Conservation (phyloP, 2,329 filamentous ascomycete species). For the Ceratocystis lukuohia region DNA sequence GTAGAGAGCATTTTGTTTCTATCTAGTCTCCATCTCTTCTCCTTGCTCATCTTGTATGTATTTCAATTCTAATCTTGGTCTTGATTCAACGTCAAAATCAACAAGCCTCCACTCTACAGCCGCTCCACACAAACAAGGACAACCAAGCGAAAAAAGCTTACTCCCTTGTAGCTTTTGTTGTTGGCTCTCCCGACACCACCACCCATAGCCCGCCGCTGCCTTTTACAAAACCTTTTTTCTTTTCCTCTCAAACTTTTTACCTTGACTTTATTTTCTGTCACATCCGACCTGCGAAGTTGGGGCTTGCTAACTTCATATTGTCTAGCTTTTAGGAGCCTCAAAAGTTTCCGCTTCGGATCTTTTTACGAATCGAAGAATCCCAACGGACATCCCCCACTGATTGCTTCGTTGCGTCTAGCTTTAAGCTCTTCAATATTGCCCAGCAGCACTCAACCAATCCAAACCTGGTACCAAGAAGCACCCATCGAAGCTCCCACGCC, state of each 20-base stretch:
- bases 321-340: conserved; percentile 5
- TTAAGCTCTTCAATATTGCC: conserved; percentile 6
- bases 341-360: background rate
- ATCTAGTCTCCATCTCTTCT: background rate
- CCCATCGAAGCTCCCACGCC: conserved; percentile 18
- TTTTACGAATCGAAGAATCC: conserved; percentile 10
- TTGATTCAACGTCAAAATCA: conserved; percentile 9
- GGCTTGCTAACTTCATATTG: conserved; percentile 7
- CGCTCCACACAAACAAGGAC: conserved; percentile 9
- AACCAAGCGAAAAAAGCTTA: conserved; percentile 3
- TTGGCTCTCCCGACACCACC: background rate
- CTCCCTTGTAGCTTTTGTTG: background rate
- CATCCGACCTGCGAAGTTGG: background rate
- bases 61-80: background rate
- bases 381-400: conserved; percentile 18
- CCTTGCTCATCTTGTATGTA: conserved; percentile 11
- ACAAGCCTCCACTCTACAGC: background rate
- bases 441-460: conserved; percentile 14
- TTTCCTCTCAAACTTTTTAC: background rate
- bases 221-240: background rate
- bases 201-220: conserved; percentile 5
- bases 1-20: conserved; percentile 6
- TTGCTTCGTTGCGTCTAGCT: conserved; percentile 16
- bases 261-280: background rate
- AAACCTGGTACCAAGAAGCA: background rate